phyloP scores from a whole-genome alignment of 2,329 filamentous ascomycete species.

The Aphanoascus verrucosus region DNA sequence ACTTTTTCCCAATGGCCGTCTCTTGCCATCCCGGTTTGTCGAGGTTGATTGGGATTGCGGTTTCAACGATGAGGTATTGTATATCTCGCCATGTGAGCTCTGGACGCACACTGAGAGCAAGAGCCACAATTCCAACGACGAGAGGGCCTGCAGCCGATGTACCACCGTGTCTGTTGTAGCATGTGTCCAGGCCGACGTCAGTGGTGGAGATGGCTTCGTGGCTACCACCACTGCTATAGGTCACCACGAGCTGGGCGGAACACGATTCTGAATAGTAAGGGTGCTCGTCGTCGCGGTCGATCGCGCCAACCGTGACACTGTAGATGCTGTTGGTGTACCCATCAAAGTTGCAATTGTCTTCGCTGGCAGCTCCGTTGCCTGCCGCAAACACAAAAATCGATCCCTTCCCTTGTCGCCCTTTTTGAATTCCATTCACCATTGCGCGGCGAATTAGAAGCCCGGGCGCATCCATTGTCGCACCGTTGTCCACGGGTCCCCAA shows the following conservation, averaged over 20 bases:
- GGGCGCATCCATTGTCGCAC: slow-evolving; percentile 84
- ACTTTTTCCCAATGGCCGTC: slow-evolving; percentile 71
- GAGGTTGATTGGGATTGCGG: slow-evolving; percentile 67
- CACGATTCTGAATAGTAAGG: slow-evolving; percentile 95
- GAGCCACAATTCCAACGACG: slow-evolving; percentile 81
- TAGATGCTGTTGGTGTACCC: slow-evolving; percentile 99
- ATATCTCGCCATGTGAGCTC: slow-evolving; percentile 89
- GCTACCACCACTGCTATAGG: slow-evolving; percentile 82
- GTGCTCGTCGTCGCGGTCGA: slow-evolving; percentile 77
- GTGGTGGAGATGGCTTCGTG: slow-evolving; percentile 86
- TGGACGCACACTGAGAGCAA: slow-evolving; percentile 73
- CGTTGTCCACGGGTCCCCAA: slow-evolving; percentile 93
- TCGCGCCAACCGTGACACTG: slow-evolving; percentile 89
- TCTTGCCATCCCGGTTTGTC: slow-evolving; percentile 69
- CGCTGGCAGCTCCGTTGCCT: slow-evolving; percentile 75
- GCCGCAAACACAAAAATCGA: slow-evolving; percentile 96
- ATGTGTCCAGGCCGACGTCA: slow-evolving; percentile 74
- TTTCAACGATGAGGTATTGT: slow-evolving; percentile 80
- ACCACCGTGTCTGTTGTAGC: slow-evolving; percentile 74
- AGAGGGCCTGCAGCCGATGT: slow-evolving; percentile 92
- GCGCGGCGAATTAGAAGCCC: slow-evolving; percentile 78
- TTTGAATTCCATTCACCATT: slow-evolving; percentile 84
- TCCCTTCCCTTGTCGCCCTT: slow-evolving; percentile 70
- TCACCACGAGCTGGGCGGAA: slow-evolving; percentile 89
- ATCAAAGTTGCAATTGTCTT: slow-evolving; percentile 98